Evolutionary conservation across 2,329 filamentous ascomycete genomes (phyloP).

Genomic region (Phialophora verrucosa): DNA sequence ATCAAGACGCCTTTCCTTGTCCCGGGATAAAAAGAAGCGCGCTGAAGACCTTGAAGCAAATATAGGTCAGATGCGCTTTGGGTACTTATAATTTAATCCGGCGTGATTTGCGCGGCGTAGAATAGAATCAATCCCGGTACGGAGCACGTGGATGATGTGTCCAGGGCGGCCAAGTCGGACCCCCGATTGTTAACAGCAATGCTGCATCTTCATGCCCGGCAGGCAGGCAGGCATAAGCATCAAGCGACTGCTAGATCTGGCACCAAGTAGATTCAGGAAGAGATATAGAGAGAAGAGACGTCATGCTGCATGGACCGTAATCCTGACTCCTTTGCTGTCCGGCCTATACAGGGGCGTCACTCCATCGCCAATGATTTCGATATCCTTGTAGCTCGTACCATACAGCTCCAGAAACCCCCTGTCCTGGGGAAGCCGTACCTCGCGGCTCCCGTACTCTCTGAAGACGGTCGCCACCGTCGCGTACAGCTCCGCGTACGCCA

Average conservation of each 20-base stretch:
- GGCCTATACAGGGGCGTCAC: conserved; percentile 18
- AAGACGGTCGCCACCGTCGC: conserved; percentile 49
- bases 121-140: neutral
- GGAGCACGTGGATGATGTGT: too few species aligned
- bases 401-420: conserved; percentile 35
- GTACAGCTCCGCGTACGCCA: conserved; percentile 46
- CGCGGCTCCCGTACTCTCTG: conserved; percentile 41
- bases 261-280: neutral
- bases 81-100: neutral
- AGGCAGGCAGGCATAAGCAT: neutral
- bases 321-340: conserved; percentile 26
- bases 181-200: neutral
- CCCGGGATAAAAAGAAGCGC: too few species aligned
- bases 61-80: neutral
- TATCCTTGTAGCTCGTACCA: conserved; percentile 33
- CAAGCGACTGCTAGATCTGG: neutral
- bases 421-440: conserved; percentile 42
- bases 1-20: neutral
- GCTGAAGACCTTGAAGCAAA: neutral
- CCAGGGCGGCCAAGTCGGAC: too few species aligned
- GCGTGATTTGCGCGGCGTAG: neutral
- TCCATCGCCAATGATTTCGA: conserved; percentile 35
- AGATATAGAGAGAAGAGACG: neutral
- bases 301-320: conserved; percentile 13
- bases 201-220: neutral